Base-by-base conservation (phyloP, 805 yeast species). In the Wickerhamiella shivajii region DNA sequence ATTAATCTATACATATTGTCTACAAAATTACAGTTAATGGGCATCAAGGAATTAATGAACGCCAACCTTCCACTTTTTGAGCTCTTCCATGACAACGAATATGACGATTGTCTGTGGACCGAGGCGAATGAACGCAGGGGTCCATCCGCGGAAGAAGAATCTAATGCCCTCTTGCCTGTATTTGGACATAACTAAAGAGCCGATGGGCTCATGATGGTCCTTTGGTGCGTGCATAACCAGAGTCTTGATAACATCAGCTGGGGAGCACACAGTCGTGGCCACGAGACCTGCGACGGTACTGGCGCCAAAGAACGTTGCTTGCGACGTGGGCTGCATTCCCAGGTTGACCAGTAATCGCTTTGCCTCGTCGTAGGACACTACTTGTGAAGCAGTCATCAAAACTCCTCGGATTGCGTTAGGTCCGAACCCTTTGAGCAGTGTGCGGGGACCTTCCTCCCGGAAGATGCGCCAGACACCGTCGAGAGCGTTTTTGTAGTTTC, bases 231-330 rank as follows among this genome's bases (percentile, higher is more conserved):
- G 76, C 94, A 81, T 81, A 38, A 81, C 77, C 49, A 92, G 63
- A 2, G 94, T 83, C 55, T 83, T 83, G 31, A 81, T 74, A 3
- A 81, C 94, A 55, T 81, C 94, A 7, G 85, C 93, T 1, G 94
- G 94, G 2, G 93, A 79, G 52, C 93, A 83, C 13, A 81, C 77
- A 0, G 94, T 83, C 0, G 94, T 81, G 5, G 94, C 94, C 4
- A 81, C 81, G 22, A 81, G 58, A 12, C 93, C 93, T 1, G 94
- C 93, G 41, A 77, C 49, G 40, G 81, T 60, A 3, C 87, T 75
- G 0, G 93, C 80, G 21, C 73, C 52, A 49, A 81, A 80, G 53
- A 81, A 93, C 3, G 93, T 80, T 0, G 72, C 46, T 42, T 71
- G 69, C 34, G 73, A 66, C 13, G 66, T 56, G 26, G 79, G 71